These are phyloP conservation scores for Metschnikowia proteae DNA, from an alignment of 805 yeast species.

Conservation along the genomic window DNA sequence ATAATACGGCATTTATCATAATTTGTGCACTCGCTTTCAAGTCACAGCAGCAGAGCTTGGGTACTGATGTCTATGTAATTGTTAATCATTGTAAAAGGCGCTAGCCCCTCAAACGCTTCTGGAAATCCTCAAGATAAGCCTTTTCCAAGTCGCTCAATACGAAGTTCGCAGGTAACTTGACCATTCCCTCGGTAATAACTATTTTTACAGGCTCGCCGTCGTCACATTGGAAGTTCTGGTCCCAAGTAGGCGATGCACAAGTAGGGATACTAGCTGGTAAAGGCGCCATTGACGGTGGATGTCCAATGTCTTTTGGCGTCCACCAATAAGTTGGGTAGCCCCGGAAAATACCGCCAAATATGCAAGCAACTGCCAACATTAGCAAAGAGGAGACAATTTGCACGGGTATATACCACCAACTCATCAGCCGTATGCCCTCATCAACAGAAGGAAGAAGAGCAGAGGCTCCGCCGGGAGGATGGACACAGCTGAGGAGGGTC, in stretches of 20 bases:
- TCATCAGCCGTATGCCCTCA: slow-evolving; percentile 41
- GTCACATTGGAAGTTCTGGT: neutral
- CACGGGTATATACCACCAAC: slow-evolving; percentile 64
- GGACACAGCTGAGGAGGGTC: slow-evolving; percentile 53
- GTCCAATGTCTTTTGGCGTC: slow-evolving; percentile 30
- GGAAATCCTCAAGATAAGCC: neutral
- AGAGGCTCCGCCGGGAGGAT: slow-evolving; percentile 73
- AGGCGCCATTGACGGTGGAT: neutral
- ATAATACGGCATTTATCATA: too few species aligned
- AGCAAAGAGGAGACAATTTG: slow-evolving; percentile 49
- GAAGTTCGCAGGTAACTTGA: neutral
- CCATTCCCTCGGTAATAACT: neutral
- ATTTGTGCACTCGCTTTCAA: too few species aligned
- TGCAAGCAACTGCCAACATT: slow-evolving; percentile 46
- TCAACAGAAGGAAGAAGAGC: slow-evolving; percentile 57
- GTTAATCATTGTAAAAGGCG: neutral
- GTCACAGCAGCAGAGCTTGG: too few species aligned
- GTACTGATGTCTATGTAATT: too few species aligned
- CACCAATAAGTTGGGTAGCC: slow-evolving; percentile 61
- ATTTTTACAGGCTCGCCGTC: neutral
- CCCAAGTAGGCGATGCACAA: neutral
- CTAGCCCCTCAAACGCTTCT: neutral
- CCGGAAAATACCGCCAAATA: slow-evolving; percentile 52
- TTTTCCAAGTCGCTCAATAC: neutral
- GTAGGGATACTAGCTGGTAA: neutral